Evolutionary conservation across 305 asterid species (phyloP), one percentile per base, ranked within the genome.

Genomic region (Fraxinus nigra): DNA sequence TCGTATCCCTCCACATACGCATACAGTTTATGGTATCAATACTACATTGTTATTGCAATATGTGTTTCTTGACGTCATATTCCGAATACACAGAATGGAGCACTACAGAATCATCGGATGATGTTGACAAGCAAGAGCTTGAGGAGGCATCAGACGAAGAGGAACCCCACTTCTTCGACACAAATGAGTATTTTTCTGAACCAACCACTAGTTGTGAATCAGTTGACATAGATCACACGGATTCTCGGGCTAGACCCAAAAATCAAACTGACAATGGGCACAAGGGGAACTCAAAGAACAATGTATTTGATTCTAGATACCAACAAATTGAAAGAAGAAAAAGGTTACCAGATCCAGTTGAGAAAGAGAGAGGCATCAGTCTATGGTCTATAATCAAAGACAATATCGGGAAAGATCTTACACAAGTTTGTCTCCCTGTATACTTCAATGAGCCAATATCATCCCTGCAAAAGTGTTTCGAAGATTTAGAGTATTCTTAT

Each of bases 331-430:
- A 87, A 87, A 90, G 99, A 87, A 85, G 99, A 82, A 93, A 76
- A 74, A 94, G 89, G 86, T 86, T 95, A 67, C 99, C 99, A 0
- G 97, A 95, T 85, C 99, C 99, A 69, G 65, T 93, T 78, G 99
- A 93, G 91, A 93, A 93, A 85, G 99, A 95, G 87, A 94, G 91
- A 86, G 95, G 90, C 34, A 94, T 91, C 61, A 94, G 99, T 85
- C 89, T 95, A 75, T 95, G 99, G 99, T 92, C 99, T 79, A 89
- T 94, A 91, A 94, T 95, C 87, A 95, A 95, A 87, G 99, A 94
- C 87, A 95, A 94, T 86, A 94, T 95, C 13, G 99, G 99, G 75
- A 95, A 95, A 86, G 99, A 95, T 86, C 89, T 95, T 82, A 91
- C 98, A 11, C 89, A 95, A 78, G 98, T 95, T 67, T 95, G 99